phyloP scores from a whole-genome alignment of 805 yeast species.

The Wickerhamomyces sydowiorum region DNA sequence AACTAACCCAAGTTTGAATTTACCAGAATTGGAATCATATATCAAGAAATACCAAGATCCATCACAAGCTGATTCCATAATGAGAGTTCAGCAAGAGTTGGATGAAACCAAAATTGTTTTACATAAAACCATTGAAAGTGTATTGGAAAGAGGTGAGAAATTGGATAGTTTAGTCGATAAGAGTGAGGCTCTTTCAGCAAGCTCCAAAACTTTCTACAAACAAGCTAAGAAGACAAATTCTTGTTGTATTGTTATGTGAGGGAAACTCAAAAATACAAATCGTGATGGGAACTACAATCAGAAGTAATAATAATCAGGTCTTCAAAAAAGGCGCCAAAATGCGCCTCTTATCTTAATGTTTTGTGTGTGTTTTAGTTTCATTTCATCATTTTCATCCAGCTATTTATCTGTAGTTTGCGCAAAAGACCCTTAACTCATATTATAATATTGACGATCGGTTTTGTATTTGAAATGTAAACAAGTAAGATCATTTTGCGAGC shows the following conservation, averaged over 20 bases:
- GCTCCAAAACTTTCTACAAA: conserved; percentile 91
- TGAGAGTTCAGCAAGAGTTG: conserved; percentile 96
- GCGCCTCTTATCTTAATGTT: neutral
- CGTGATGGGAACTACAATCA: too few relatives aligned
- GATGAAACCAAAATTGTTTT: conserved; percentile 96
- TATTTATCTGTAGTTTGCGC: too few relatives aligned
- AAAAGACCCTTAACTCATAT: too few relatives aligned
- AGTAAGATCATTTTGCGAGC: too few relatives aligned
- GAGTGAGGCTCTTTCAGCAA: conserved; percentile 83
- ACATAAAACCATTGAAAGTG: conserved; percentile 92
- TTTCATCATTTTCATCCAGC: neutral
- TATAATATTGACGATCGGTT: too few relatives aligned
- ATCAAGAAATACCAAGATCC: conserved; percentile 92
- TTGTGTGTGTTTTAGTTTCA: neutral
- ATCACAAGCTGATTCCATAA: conserved; percentile 89
- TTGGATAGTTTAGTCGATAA: conserved; percentile 92
- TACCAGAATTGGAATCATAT: conserved; percentile 61
- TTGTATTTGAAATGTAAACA: too few relatives aligned
- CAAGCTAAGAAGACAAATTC: conserved; percentile 95
- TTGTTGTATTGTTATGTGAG: conserved; percentile 72
- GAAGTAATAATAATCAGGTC: too few relatives aligned
- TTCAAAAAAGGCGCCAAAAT: too few relatives aligned
- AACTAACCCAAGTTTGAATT: conserved; percentile 39
- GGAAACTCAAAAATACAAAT: neutral
- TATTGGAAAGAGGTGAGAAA: conserved; percentile 93